Base-by-base conservation (phyloP, 306 rosid species). In the Spatholobus suberectus region DNA sequence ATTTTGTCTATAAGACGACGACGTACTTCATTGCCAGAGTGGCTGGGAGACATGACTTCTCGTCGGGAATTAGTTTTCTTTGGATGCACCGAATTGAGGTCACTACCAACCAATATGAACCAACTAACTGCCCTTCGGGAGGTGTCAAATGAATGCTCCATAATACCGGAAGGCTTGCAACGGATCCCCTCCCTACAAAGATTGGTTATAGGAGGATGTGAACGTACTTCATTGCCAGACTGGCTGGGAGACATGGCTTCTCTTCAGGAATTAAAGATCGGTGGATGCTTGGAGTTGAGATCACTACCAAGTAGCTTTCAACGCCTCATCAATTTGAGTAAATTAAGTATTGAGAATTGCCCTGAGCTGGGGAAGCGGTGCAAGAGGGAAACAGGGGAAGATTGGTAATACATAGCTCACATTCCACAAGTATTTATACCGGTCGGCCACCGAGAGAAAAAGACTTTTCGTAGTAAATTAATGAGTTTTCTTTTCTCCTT, bases 1-100 rank as follows among this genome's bases (percentile, higher is more conserved):
- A 17, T 0, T 11, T 70, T 79, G 35, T 0, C 0, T 1, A 11
- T 44, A 0, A 0, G 0, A 37, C 3, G 1, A 0, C 3, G 1
- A 0, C 8, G 14, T 55, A 18, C 9, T 13, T 76, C 43, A 4
- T 37, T 80, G 35, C 77, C 83, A 2, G 61, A 80, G 0, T 80
- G 61, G 17, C 13, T 76, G 20, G 81, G 81, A 26, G 29, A 26
- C 20, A 26, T 76, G 18, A 55, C 62, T 9, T 20, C 54, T 70
- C 77, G 70, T n/a, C 24, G 24, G 29, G 4, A 20, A 20, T 6
- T 80, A 70, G 1, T 0, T 0, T 6, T 70, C 21, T 0, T 0
- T 0, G 0, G 0, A 0, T 73, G 74, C 40, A 0, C 0, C 0
- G 0, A 51, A 26, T 12, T 73, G 35, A 75, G 70, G 13, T 66